Base-by-base conservation (phyloP, 345 rosid genomes). In the Lepidium sativum region DNA sequence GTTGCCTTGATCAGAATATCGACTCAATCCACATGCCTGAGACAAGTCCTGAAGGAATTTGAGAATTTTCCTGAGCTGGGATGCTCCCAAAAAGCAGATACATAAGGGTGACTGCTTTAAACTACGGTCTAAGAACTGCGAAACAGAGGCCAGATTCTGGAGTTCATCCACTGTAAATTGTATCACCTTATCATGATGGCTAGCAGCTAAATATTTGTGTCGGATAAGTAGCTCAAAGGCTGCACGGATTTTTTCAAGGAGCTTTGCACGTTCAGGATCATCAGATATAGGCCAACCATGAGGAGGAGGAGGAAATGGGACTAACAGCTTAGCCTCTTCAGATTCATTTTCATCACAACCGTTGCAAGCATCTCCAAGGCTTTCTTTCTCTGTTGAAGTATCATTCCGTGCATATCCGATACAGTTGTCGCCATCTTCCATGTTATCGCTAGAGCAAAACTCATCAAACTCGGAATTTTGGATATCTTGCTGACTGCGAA, bases 21-120 rank as follows among this genome's bases (percentile, higher is more conserved):
- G 81, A 75, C 82, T 80, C 80, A 90, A 77, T 68, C 86, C 85
- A 77, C 96, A 86, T 60, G 83, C 79, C 71, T 80, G 83, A 66
- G 91, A 82, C 41, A 90, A 54, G 48, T 88, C 97, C 83, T 88
- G 97, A 80, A 94, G 78, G 82, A 84, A 94, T 71, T 88, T 86
- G 29, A 88, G 83, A 65, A 90, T 80, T 78, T 85, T 88, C 79
- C 60, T 78, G 52, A 94, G 99, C 67, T 85, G 96, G 50, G 76
- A 45, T 45, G 86, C 92, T 65, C 90, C 97, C 76, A 94, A 69
- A 69, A 94, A 85, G 84, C 95, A 81, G 51, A 90, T 88, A 80
- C 90, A 86, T 44, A 78, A 48, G 7, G 88, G 95, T 64, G 91
- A 78, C 67, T 80, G 88, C 69, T 77, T 86, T 53, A 90, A 76